phyloP scores from a whole-genome alignment of 148 eudicot species.

The Limonium bicolor region DNA sequence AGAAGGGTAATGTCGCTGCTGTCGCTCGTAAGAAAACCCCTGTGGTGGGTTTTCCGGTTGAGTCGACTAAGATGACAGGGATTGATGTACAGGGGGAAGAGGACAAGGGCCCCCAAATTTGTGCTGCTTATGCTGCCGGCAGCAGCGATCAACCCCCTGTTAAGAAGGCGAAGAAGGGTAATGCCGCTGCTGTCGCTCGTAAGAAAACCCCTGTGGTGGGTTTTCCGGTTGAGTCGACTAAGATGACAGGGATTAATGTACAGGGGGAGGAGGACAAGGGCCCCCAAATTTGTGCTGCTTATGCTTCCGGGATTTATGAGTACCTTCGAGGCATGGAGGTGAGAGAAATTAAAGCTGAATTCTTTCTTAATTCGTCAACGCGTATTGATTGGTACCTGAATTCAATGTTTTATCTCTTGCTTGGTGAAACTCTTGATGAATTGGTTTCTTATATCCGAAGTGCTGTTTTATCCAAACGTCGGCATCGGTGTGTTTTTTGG shows the following conservation, averaged over 20 bases:
- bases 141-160: constrained; percentile 5
- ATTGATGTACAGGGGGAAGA: constrained; percentile 1
- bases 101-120: constrained; percentile 54
- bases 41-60: constrained; percentile 10
- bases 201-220: constrained; percentile 10
- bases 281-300: constrained; percentile 53
- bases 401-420: neutral
- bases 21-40: neutral
- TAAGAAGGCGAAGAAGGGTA: constrained; percentile 4
- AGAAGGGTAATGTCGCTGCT: constrained; percentile 4
- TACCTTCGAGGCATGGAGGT: constrained; percentile 83
- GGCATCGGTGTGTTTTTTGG: neutral
- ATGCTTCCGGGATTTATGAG: constrained; percentile 43
- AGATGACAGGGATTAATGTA: neutral
- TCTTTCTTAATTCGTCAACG: neutral
- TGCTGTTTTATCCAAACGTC: neutral
- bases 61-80: neutral
- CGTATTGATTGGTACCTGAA: neutral
- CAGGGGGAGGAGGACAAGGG: constrained; percentile 20
- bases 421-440: neutral
- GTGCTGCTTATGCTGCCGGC: constrained; percentile 11
- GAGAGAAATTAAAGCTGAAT: neutral
- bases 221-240: constrained; percentile 1
- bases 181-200: neutral
- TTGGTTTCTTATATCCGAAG: neutral